Conservation (phyloP, 2,329 filamentous ascomycete genomes). For the Fusarium heterosporum region DNA sequence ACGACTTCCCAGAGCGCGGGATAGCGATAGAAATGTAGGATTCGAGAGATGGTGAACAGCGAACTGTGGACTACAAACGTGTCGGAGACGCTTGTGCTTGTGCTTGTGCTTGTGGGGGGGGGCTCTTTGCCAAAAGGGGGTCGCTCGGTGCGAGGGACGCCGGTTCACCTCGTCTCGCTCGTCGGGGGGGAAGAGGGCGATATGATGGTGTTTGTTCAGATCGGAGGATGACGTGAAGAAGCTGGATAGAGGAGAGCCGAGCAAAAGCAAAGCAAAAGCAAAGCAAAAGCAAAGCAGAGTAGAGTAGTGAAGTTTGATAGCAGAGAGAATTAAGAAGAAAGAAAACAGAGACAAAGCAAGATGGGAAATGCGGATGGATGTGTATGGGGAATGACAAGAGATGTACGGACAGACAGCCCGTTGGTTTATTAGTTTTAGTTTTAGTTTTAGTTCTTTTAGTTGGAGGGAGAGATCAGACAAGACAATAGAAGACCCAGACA, state of each 20-base stretch:
- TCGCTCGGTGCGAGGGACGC: conserved; percentile 49
- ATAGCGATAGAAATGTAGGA: conserved; percentile 48
- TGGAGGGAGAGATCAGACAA: conserved; percentile 37
- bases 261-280: conserved; percentile 2
- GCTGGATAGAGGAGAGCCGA: neutral
- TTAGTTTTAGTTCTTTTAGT: conserved; percentile 23
- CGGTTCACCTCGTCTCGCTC: conserved; percentile 44
- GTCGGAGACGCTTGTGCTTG: conserved; percentile 45
- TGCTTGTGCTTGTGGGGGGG: conserved; percentile 40
- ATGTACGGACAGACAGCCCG: conserved; percentile 25
- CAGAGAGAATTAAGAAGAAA: conserved; percentile 39
- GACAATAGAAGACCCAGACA: conserved; percentile 16
- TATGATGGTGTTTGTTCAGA: conserved; percentile 11
- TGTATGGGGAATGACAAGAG: conserved; percentile 40
- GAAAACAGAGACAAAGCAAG: conserved; percentile 35
- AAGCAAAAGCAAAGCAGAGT: conserved; percentile 1
- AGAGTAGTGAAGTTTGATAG: conserved; percentile 28
- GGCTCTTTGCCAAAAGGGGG: conserved; percentile 47
- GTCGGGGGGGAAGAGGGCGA: conserved; percentile 33
- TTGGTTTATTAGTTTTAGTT: conserved; percentile 24
- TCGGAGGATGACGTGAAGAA: neutral
- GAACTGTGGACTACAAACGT: conserved; percentile 38
- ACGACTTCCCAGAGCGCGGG: conserved; percentile 39
- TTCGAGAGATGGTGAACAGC: conserved; percentile 39
- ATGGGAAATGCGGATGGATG: conserved; percentile 38